These are phyloP conservation scores for Rhodomyrtus psidioides DNA, from an alignment of 441 rosid species.

Conservation along the genomic window DNA sequence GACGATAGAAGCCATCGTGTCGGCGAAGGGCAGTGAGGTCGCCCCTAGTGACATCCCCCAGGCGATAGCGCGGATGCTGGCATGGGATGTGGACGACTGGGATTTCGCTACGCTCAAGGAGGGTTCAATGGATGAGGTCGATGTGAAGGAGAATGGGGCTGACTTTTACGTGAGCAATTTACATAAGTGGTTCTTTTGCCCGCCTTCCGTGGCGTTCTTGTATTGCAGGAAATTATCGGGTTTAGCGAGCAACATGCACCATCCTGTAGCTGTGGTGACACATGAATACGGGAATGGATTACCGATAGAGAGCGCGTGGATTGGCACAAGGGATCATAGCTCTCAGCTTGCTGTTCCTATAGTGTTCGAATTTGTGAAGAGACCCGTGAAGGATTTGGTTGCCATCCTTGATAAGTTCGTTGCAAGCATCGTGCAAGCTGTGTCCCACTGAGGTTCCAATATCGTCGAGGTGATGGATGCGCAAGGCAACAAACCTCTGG, in stretches of 20 bases:
- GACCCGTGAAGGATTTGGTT: conserved; percentile 19
- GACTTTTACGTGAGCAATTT: conserved; percentile 86
- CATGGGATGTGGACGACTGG: too few relatives aligned
- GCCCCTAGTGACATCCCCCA: too few relatives aligned
- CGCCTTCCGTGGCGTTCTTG: conserved; percentile 77
- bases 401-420: too few relatives aligned
- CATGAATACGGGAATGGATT: conserved; percentile 84
- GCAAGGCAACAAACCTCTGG: too few relatives aligned
- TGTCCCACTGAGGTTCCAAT: too few relatives aligned
- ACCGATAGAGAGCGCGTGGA: conserved; percentile 79
- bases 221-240: conserved; percentile 33
- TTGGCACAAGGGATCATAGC: conserved; percentile 88
- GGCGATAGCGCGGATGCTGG: too few relatives aligned
- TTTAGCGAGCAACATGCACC: conserved; percentile 44
- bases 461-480: too few relatives aligned
- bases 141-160: conserved; percentile 83
- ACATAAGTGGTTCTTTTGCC: conserved; percentile 94
- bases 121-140: conserved; percentile 19
- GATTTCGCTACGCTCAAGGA: too few relatives aligned
- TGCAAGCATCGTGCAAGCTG: too few relatives aligned
- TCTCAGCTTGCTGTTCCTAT: conserved; percentile 78
- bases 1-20: too few relatives aligned
- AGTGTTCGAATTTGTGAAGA: conserved; percentile 58
- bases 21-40: too few relatives aligned
- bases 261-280: conserved; percentile 89